phyloP scores from a whole-genome alignment of 257 asterid genomes.

The Solanum medicagineum region DNA sequence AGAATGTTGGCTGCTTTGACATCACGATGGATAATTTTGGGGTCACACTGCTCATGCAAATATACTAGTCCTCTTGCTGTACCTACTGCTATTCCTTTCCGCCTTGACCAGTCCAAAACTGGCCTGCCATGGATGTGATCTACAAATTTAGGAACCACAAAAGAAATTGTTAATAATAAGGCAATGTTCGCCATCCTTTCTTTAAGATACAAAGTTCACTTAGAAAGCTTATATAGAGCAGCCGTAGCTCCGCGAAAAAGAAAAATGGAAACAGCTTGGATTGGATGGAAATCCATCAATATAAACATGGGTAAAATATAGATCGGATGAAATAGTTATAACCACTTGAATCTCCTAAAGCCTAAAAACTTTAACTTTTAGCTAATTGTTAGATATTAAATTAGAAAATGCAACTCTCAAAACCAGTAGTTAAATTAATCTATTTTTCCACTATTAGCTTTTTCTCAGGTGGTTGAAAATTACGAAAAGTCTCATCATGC shows the following conservation, averaged over 20 bases:
- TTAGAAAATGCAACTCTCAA: no score
- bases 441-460: no score
- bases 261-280: not conserved
- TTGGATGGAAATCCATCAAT: not conserved
- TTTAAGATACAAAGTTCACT: not conserved
- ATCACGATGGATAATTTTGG: conserved; percentile 25
- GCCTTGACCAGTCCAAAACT: conserved; percentile 10
- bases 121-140: conserved; percentile 9
- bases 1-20: conserved; percentile 28
- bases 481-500: not conserved
- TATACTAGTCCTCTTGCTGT: conserved; percentile 25
- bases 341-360: not conserved
- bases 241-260: not conserved
- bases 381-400: no score
- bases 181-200: not conserved
- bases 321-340: not conserved
- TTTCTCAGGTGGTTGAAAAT: not conserved
- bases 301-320: not conserved
- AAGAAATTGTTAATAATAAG: not conserved
- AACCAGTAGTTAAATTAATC: no score
- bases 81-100: conserved; percentile 21
- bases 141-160: not conserved
- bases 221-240: not conserved
- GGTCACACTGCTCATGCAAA: conserved; percentile 28
- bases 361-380: not conserved